A percentile compares a stretch with the other conserved stretches of the same genome.
These are phyloP conservation scores for Cladosporium sp. DNA, from an alignment of 2,329 filamentous ascomycete genomes.

Conservation along the genomic window DNA sequence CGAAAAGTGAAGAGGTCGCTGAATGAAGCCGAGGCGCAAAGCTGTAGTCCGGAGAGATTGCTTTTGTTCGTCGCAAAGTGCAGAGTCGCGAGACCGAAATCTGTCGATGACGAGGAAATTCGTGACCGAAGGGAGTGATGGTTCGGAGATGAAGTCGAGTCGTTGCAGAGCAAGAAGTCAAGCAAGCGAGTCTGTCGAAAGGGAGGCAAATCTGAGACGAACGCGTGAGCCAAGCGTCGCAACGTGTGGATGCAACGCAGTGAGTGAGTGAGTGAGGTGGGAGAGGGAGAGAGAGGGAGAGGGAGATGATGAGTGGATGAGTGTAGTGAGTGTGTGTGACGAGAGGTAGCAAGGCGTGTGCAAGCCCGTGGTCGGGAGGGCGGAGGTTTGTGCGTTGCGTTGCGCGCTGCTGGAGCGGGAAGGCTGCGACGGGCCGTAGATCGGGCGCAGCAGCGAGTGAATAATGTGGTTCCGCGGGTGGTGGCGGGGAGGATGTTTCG, in stretches of 20 bases:
- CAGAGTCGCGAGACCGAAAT: conserved; percentile 8
- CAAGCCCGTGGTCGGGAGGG: conserved; percentile 4
- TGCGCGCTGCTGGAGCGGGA: not conserved
- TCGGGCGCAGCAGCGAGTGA: too few relatives aligned
- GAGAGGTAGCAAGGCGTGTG: conserved; percentile 11
- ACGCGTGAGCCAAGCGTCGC: conserved; percentile 13
- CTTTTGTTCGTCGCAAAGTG: conserved; percentile 16
- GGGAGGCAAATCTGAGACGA: conserved; percentile 6
- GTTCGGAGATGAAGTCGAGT: not conserved
- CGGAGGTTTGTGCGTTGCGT: not conserved
- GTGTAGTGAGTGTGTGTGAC: conserved; percentile 3
- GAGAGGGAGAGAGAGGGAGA: too few relatives aligned
- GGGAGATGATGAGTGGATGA: too few relatives aligned
- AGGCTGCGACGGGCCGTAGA: conserved; percentile 5
- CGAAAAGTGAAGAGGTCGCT: not conserved
- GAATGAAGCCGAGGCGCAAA: conserved; percentile 1
- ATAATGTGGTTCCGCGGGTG: conserved; percentile 3
- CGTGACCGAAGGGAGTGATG: conserved; percentile 6
- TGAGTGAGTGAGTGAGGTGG: not conserved
- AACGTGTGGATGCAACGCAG: conserved; percentile 11
- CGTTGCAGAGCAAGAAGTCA: too few relatives aligned
- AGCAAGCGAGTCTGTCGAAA: conserved; percentile 10
- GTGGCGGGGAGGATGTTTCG: not conserved
- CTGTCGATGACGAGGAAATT: conserved; percentile 5
- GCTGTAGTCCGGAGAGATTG: conserved; percentile 28